Evolutionary conservation across 768 basidiomycete genomes (phyloP).

Genomic region (Galerina marginata): DNA sequence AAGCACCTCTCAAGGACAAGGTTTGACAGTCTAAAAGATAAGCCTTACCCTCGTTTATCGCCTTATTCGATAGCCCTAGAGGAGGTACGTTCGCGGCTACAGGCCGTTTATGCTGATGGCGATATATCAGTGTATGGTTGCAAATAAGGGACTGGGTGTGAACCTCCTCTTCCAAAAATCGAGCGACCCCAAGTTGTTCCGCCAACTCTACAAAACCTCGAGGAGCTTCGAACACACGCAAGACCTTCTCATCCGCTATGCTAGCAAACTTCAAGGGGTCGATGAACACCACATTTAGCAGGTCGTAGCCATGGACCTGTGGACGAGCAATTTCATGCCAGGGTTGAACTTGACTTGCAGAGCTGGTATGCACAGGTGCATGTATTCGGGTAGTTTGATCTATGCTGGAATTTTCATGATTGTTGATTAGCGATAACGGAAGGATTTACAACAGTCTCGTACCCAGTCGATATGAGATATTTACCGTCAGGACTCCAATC

Average conservation of each 20-base stretch:
- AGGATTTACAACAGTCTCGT: conserved; percentile 24
- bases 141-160: conserved; percentile 13
- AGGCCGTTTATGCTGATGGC: conserved; percentile 62
- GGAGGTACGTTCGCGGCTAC: conserved; percentile 90
- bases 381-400: conserved; percentile 96
- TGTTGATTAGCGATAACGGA: conserved; percentile 3
- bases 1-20: not conserved
- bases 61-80: conserved; percentile 93
- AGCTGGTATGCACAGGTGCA: conserved; percentile 46
- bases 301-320: conserved; percentile 96
- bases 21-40: not conserved
- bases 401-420: conserved; percentile 47
- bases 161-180: conserved; percentile 58
- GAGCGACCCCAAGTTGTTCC: conserved; percentile 53
- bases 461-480: conserved; percentile 89
- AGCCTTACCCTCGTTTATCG: conserved; percentile 67
- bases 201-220: conserved; percentile 73
- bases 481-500: conserved; percentile 88
- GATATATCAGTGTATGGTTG: conserved; percentile 5
- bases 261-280: conserved; percentile 81
- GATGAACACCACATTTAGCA: conserved; percentile 81
- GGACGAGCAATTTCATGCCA: conserved; percentile 94
- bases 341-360: conserved; percentile 7
- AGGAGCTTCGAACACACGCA: conserved; percentile 92
- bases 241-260: conserved; percentile 96